phyloP scores from a whole-genome alignment of 2,329 filamentous ascomycete genomes.

The Rhytidhysteron rufulum region DNA sequence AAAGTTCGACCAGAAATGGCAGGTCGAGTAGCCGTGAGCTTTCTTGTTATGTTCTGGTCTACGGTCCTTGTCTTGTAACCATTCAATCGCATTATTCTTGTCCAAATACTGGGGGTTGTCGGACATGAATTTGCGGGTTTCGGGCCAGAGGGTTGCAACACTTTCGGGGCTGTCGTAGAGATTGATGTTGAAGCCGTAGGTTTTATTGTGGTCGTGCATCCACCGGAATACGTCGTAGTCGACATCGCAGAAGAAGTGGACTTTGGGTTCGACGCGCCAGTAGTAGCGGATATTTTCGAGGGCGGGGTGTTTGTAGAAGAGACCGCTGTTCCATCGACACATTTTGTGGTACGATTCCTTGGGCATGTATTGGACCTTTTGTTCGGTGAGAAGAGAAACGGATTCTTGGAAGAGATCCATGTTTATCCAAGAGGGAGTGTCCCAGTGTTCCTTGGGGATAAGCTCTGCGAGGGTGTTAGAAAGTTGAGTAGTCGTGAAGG shows the following conservation, averaged over 20 bases:
- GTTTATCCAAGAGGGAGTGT: constrained; percentile 88
- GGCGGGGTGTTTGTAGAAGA: constrained; percentile 96
- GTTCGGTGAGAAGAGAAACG: constrained; percentile 73
- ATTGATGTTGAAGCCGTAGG: constrained; percentile 97
- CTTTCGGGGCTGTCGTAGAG: constrained; percentile 89
- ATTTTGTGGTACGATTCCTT: constrained; percentile 95
- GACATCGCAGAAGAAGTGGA: constrained; percentile 98
- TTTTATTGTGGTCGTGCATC: constrained; percentile 98
- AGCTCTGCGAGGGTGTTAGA: constrained; percentile 53
- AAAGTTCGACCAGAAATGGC: constrained; percentile 99
- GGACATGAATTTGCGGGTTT: constrained; percentile 84
- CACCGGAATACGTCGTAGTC: constrained; percentile 98
- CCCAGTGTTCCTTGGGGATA: constrained; percentile 95
- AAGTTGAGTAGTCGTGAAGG: neutral
- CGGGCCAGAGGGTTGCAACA: constrained; percentile 89
- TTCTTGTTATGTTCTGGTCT: constrained; percentile 75
- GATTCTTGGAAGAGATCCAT: constrained; percentile 81
- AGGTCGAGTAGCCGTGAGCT: constrained; percentile 93
- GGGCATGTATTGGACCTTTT: constrained; percentile 84
- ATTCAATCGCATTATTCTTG: constrained; percentile 79
- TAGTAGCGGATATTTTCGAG: constrained; percentile 82
- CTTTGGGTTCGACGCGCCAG: constrained; percentile 97
- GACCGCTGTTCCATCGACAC: constrained; percentile 97
- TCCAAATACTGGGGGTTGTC: constrained; percentile 78
- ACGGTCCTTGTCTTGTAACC: constrained; percentile 74